Evolutionary conservation across 495 filamentous ascomycete species (phyloP), one percentile per base, ranked within the genome.

Genomic region (Penicillium bialowiezense): DNA sequence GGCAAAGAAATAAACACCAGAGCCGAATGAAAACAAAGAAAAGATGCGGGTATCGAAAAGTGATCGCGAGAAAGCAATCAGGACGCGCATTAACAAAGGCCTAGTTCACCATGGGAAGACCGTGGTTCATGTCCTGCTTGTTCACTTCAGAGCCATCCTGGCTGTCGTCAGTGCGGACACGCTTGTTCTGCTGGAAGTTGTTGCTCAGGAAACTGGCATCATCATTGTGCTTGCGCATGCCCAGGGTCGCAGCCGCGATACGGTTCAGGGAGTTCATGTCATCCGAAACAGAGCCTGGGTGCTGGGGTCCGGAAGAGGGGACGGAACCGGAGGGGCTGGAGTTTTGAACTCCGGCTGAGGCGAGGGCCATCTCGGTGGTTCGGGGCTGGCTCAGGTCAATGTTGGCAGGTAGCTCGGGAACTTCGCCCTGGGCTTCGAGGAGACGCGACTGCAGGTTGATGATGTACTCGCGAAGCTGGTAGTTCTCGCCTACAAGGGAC

Each of bases 401-500:
- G 51, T 82, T 80, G 2, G 70, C 72, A 0, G 93, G 93, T 7
- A 91, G 84, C 36, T 86, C 88, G 0, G 93, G 95, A 41, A 86
- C 84, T 56, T 95, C 89, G 52, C 86, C 87, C 53, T 89, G 82
- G 9, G 82, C 74, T 49, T 96, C 91, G 40, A 96, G 78, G 10
- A 97, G 81, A n/a, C 89, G 84, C 7, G 84, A 87, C 63, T 98
- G 95, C 19, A 98, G 74, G 55, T 82, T 85, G 61, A 97, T 87
- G 54, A 96, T 84, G 69, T 97, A 96, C 58, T 96, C 90, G 31
- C 90, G 84, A 1, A 97, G 76, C 50, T 85, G 80, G 70, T 91
- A 93, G 68, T 97, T 95, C 63, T 98, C 95, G 21, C 77, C 73
- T 55, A 93, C 85, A 17, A 96, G 73, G 38, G 76, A 69, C 59